Base-by-base conservation (phyloP, 2,329 filamentous ascomycete species). In the Parastagonospora avenae region DNA sequence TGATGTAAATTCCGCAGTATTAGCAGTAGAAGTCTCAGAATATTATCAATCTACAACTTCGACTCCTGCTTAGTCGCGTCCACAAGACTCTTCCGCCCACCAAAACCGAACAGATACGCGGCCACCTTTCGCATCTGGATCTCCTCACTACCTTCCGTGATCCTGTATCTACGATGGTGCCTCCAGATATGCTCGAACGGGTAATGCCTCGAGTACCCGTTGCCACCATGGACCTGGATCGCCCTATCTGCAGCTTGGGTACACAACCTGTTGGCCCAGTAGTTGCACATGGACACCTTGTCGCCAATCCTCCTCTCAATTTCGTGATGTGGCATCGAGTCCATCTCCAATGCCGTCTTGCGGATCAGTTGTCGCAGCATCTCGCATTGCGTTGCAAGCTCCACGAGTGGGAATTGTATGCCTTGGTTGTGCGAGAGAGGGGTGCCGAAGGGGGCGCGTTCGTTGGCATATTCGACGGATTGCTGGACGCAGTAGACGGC, bases 121-220 rank as follows among this genome's bases (percentile, higher is more conserved):
- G 82, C 84, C 8, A 87, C 78, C 70, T 85, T 86, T n/a, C 83
- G 75, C 80, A 86, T 86, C 70, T 87, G 84, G 44, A 87, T 85
- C 73, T 87, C 84, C 65, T 87, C 85, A 47, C 82, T 83, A 0
- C 84, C 84, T 64, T 87, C 85, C 0, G 84, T 87, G 55, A 87
- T 87, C 31, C 84, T 72, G 61, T 87, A 87, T 19, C 83, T 74
- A 35, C 85, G 73, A 67, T 86, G 85, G 71, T 87, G 84, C 43
- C 84, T 76, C 80, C 85, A 86, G 42, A 87, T 86, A 58, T 87
- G 84, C 70, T 87, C 84, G 60, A 87, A 87, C 1, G 82, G 82
- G 54, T 79, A 78, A 52, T 85, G 81, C 32, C 83, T 72, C 35
- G 78, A 81, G 63, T 86, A 86, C 1, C 83, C 83, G 61, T 82